Conservation (phyloP, 148 eudicot species). For the Diospyros lotus region DNA sequence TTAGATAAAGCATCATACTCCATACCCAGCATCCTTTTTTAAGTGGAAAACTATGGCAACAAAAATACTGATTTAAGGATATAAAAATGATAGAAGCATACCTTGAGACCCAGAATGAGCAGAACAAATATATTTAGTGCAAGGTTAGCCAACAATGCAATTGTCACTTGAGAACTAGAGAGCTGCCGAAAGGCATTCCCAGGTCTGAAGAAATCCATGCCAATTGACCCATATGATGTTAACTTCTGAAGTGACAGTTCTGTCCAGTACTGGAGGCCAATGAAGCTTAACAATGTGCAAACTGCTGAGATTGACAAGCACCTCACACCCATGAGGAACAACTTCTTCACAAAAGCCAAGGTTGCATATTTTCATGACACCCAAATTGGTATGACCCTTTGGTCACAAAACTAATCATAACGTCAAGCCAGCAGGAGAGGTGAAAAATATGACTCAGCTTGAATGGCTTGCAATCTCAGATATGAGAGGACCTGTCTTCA, state of each 20-base stretch:
- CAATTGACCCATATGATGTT: constrained; percentile 54
- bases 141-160: constrained; percentile 59
- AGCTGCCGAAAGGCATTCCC: constrained; percentile 56
- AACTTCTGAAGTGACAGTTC: constrained; percentile 61
- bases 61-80: not conserved
- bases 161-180: constrained; percentile 60
- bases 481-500: too few species aligned
- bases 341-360: constrained; percentile 22
- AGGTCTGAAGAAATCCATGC: constrained; percentile 35
- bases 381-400: constrained; percentile 31
- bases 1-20: not conserved
- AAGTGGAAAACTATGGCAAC: not conserved
- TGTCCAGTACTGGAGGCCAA: constrained; percentile 80
- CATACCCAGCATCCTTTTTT: not conserved
- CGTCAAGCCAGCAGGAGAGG: constrained; percentile 14
- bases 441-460: constrained; percentile 11
- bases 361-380: constrained; percentile 56
- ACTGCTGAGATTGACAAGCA: constrained; percentile 65
- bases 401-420: not conserved
- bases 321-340: constrained; percentile 68
- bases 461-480: too few species aligned
- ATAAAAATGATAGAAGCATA: constrained; percentile 11
- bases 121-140: constrained; percentile 56
- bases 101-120: constrained; percentile 76
- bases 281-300: constrained; percentile 64